phyloP scores from a whole-genome alignment of 192 early-diverging fungal species.

The Backusella liffmaniae region DNA sequence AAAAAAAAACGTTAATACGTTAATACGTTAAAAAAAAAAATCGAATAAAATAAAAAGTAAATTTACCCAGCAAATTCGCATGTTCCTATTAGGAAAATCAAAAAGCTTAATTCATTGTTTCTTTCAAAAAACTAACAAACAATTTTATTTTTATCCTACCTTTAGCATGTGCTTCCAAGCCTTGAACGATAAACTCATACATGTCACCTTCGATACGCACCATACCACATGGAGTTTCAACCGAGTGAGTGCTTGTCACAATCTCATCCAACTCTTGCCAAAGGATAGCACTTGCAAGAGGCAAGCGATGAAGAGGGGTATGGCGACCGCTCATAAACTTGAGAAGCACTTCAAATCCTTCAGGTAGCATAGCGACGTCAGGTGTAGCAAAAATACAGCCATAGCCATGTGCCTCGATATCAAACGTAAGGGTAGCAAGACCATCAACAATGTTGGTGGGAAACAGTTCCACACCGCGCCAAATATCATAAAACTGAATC shows the following conservation, averaged over 20 bases:
- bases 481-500: slow-evolving; percentile 22
- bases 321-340: background rate
- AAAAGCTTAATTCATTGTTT: slow-evolving; percentile 5
- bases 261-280: slow-evolving; percentile 27
- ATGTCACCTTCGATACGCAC: slow-evolving; percentile 22
- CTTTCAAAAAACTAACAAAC: background rate
- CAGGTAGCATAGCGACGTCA: slow-evolving; percentile 11
- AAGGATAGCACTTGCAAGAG: slow-evolving; percentile 15
- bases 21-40: background rate
- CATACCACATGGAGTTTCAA: slow-evolving; percentile 12
- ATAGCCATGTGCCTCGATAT: slow-evolving; percentile 27
- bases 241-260: background rate
- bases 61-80: slow-evolving; percentile 14
- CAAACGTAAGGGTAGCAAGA: slow-evolving; percentile 24
- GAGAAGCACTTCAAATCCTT: slow-evolving; percentile 1
- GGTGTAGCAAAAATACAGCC: slow-evolving; percentile 24
- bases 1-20: background rate
- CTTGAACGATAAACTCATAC: slow-evolving; percentile 13
- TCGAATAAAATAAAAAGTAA: background rate
- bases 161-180: slow-evolving; percentile 3
- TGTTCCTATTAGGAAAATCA: background rate
- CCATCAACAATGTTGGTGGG: slow-evolving; percentile 28
- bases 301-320: slow-evolving; percentile 5
- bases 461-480: slow-evolving; percentile 17
- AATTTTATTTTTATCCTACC: background rate